Base-by-base conservation (phyloP, 306 rosid genomes). In the Astragalus membranaceus region DNA sequence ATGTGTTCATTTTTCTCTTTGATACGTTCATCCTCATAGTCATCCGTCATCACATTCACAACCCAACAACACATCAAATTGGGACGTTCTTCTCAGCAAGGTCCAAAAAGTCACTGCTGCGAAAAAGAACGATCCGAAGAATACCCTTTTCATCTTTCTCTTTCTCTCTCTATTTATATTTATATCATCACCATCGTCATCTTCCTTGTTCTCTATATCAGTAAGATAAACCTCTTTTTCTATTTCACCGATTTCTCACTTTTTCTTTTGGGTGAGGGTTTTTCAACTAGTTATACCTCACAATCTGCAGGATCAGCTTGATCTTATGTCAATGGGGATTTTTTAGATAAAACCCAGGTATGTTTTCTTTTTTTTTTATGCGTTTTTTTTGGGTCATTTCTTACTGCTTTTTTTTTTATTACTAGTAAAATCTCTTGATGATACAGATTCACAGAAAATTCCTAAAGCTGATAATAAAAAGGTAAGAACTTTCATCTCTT, bases 71-170 rank as follows among this genome's bases (percentile, higher is more conserved):
- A 60, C 73, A 52, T 53, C 84, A 77, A 55, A 13, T 75, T 70
- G 85, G 78, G 82, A 76, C 78, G 78, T 76, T 79, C 84, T 72
- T 78, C 89, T 72, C 67, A 57, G 64, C 59, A 73, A 79, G 91
- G 83, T 85, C 89, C 84, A 88, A 79, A 88, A 85, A 80, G 90
- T 77, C 89, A 73, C 87, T 83, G 79, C 86, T 55, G 79, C 82
- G 68, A 69, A 83, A 84, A 75, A 88, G 81, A 88, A 89, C 83
- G 89, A 77, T 89, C 87, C 83, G 74, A 78, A 79, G 81, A 85
- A 67, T 76, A 76, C 74, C 88, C 76, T 17, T 85, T 83, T 83
- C 42, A 2, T 50, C 53, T 8, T 13, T 29, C 48, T 29, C 36
- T 16, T 11, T 23, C 20, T 74, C 37, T 64, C 32, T 53, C 63